Conservation (phyloP, 192 early-diverging fungal genomes). For the Polychytrium aggregatum region DNA sequence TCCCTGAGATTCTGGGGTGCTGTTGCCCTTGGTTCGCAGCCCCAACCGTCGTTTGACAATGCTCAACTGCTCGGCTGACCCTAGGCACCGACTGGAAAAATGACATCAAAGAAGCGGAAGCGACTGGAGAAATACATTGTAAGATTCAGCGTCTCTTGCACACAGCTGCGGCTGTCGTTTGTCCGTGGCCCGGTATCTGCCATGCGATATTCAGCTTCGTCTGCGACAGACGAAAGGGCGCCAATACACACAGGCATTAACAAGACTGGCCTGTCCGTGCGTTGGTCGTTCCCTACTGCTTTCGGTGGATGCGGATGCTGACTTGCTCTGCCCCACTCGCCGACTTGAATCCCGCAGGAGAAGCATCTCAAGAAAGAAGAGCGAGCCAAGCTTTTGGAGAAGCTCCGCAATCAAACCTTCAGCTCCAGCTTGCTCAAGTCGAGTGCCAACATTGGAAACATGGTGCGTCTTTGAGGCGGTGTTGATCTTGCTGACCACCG, state of each 20-base stretch:
- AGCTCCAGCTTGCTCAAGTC: conserved; percentile 25
- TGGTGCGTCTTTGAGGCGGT: too few species aligned
- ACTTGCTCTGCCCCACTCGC: not conserved
- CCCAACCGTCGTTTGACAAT: not conserved
- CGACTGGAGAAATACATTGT: conserved; percentile 43
- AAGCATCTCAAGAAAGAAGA: conserved; percentile 51
- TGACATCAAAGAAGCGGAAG: conserved; percentile 42
- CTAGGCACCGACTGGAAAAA: conserved; percentile 17
- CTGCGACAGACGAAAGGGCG: too few species aligned
- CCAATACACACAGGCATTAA: not conserved
- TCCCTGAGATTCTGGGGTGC: not conserved
- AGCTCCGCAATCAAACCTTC: conserved; percentile 28
- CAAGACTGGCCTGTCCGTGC: too few species aligned
- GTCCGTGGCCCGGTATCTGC: too few species aligned
- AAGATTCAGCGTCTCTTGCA: too few species aligned
- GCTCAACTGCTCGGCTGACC: too few species aligned
- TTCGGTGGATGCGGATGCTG: too few species aligned
- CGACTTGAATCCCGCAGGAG: conserved; percentile 7
- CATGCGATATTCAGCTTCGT: too few species aligned
- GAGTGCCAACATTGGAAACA: too few species aligned
- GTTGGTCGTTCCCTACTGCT: too few species aligned
- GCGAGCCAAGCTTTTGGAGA: conserved; percentile 31
- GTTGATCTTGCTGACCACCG: too few species aligned
- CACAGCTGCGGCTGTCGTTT: not conserved
- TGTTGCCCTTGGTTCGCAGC: not conserved